phyloP scores from a whole-genome alignment of 768 basidiomycete species.

The Boletus eberwhitei region DNA sequence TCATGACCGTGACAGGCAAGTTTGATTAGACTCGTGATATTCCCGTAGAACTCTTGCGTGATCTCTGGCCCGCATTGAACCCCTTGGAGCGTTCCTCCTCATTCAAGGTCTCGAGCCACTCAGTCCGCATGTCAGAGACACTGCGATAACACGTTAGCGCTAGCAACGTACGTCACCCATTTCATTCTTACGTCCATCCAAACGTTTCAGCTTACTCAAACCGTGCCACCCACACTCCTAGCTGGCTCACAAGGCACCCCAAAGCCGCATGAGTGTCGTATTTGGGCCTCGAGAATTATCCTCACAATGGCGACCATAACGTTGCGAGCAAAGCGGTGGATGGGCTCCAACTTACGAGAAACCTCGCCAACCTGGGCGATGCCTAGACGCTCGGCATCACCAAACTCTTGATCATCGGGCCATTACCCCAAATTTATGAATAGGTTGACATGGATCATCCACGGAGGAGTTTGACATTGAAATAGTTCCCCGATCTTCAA shows the following conservation, averaged over 20 bases:
- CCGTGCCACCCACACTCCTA: not conserved
- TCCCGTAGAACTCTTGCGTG: too few species aligned
- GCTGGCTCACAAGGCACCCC: conserved; percentile 61
- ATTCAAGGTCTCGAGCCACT: conserved; percentile 63
- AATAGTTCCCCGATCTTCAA: too few species aligned
- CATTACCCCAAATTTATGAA: too few species aligned
- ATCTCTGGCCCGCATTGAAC: conserved; percentile 36
- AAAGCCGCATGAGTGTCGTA: conserved; percentile 77
- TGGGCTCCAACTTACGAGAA: conserved; percentile 61
- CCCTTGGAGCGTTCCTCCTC: conserved; percentile 56
- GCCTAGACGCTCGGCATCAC: conserved; percentile 62
- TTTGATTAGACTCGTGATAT: conserved; percentile 46
- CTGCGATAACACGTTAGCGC: conserved; percentile 49
- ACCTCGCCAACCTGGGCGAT: conserved; percentile 71
- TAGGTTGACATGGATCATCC: too few species aligned
- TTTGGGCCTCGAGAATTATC: conserved; percentile 62
- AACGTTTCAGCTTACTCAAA: not conserved
- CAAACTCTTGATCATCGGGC: too few species aligned
- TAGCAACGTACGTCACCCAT: conserved; percentile 38
- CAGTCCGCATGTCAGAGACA: conserved; percentile 57
- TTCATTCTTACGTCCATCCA: too few species aligned
- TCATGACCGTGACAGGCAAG: conserved; percentile 36
- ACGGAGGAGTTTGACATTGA: too few species aligned
- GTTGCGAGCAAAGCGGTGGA: conserved; percentile 65
- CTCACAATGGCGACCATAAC: conserved; percentile 52